Percentiles rank a stretch among this genome's conserved stretches.
Conservation (phyloP, 805 yeast species). For the Peterozyma xylosa region DNA sequence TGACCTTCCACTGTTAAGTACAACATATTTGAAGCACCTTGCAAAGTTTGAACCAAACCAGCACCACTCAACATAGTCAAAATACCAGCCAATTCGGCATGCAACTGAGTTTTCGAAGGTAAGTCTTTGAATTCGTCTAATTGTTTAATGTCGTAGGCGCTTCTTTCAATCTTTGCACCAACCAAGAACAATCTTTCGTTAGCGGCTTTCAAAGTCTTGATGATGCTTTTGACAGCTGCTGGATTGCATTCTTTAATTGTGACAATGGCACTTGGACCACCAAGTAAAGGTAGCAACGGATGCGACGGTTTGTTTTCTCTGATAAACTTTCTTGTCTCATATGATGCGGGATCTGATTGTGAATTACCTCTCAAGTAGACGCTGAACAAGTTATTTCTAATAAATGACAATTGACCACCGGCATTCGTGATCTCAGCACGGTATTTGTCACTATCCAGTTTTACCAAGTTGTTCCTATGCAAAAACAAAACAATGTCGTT, state of each 20-base stretch:
- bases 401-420: slow-evolving; percentile 65
- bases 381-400: slow-evolving; percentile 63
- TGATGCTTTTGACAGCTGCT: slow-evolving; percentile 47
- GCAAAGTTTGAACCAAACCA: slow-evolving; percentile 77
- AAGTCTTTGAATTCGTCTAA: slow-evolving; percentile 63
- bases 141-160: slow-evolving; percentile 41
- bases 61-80: slow-evolving; percentile 85
- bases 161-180: slow-evolving; percentile 74
- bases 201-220: slow-evolving; percentile 52
- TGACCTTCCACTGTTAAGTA: slow-evolving; percentile 72
- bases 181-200: slow-evolving; percentile 72
- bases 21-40: slow-evolving; percentile 56
- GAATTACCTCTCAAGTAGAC: slow-evolving; percentile 65
- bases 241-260: slow-evolving; percentile 68
- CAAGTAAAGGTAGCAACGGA: slow-evolving; percentile 62
- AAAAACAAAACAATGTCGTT: slow-evolving; percentile 68
- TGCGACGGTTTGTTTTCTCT: slow-evolving; percentile 41
- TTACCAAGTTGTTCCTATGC: slow-evolving; percentile 78
- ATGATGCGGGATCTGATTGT: slow-evolving; percentile 65
- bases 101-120: slow-evolving; percentile 65
- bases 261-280: slow-evolving; percentile 84
- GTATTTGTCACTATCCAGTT: slow-evolving; percentile 57
- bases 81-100: slow-evolving; percentile 75
- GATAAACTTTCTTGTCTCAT: slow-evolving; percentile 31
- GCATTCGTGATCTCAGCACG: slow-evolving; percentile 53